phyloP scores from a whole-genome alignment of 129 eudicot genomes.

The Ambrosia trifida region DNA sequence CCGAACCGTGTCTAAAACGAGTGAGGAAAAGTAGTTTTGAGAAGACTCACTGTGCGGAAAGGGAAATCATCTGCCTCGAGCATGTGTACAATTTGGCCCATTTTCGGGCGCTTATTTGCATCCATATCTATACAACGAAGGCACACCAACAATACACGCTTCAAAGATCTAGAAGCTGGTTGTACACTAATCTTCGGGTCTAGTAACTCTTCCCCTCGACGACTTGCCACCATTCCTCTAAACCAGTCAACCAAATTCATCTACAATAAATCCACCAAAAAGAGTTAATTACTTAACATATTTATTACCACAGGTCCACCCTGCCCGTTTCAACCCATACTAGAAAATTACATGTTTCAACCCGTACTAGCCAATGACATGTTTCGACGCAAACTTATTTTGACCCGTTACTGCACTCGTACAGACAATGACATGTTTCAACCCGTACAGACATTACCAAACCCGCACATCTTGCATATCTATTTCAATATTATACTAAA shows the following conservation, averaged over 20 bases:
- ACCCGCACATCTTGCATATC: neutral
- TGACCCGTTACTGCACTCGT: too few relatives aligned
- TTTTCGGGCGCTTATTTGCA: slow-evolving; percentile 81
- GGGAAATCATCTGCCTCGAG: slow-evolving; percentile 91
- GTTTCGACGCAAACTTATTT: neutral
- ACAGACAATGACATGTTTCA: neutral
- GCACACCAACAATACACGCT: slow-evolving; percentile 83
- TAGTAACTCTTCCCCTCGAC: slow-evolving; percentile 79
- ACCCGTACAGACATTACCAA: neutral
- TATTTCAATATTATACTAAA: slow-evolving; percentile 2
- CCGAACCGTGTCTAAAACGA: neutral
- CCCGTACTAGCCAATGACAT: neutral
- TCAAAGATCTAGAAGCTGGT: slow-evolving; percentile 84
- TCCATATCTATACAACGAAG: slow-evolving; percentile 96
- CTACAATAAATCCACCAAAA: slow-evolving; percentile 40
- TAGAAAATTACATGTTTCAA: neutral
- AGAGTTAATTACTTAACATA: neutral
- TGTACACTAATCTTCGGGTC: slow-evolving; percentile 63
- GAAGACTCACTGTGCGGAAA: slow-evolving; percentile 57
- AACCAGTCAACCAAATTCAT: slow-evolving; percentile 99
- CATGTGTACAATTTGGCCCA: slow-evolving; percentile 97
- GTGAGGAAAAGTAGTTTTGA: neutral
- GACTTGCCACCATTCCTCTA: slow-evolving; percentile 88
- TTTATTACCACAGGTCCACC: too few relatives aligned
- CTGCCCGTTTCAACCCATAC: neutral